A percentile compares a stretch with the other conserved stretches of the same genome.
phyloP scores from a whole-genome alignment of 208 protist genomes.

The Wallacemonas sp. region DNA sequence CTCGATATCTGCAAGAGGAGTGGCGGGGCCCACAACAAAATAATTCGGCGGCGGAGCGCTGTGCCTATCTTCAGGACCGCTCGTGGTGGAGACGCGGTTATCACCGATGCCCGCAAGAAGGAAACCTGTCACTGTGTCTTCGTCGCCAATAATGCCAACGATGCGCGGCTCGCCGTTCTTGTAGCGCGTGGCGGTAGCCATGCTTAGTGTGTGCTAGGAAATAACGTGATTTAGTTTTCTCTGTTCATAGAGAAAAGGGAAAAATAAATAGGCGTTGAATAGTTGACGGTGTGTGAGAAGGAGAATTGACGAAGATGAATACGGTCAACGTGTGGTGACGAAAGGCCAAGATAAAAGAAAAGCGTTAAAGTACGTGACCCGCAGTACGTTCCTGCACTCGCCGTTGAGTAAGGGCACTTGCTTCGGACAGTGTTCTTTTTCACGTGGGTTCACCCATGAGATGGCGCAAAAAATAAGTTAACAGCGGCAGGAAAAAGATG shows the following conservation, averaged over 20 bases:
- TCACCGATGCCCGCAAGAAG: conserved; percentile 95
- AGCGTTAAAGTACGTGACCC: too few relatives aligned
- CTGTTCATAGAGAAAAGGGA: conserved; percentile 6
- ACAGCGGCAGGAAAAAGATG: too few relatives aligned
- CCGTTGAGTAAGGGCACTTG: too few relatives aligned
- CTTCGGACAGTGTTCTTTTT: too few relatives aligned
- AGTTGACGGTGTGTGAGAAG: too few relatives aligned
- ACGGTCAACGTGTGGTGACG: too few relatives aligned
- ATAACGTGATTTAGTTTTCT: conserved; percentile 2
- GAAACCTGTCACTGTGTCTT: conserved; percentile 97
- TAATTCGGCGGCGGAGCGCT: conserved; percentile 75
- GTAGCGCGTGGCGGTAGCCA: conserved; percentile 35
- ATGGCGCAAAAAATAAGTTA: too few relatives aligned
- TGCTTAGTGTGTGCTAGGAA: background rate
- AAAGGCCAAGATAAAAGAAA: too few relatives aligned
- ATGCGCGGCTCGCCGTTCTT: conserved; percentile 79
- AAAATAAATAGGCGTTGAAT: conserved; percentile 12
- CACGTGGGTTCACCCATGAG: too few relatives aligned
- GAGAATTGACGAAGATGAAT: too few relatives aligned
- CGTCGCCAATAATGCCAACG: conserved; percentile 91
- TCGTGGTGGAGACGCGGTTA: conserved; percentile 47
- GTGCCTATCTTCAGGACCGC: conserved; percentile 14
- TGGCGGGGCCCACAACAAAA: conserved; percentile 90
- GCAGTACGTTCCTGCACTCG: too few relatives aligned
- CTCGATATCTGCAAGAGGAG: conserved; percentile 90